Evolutionary conservation across 176 grass and related monocot genomes (phyloP).

Genomic region (Phoenix dactylifera): DNA sequence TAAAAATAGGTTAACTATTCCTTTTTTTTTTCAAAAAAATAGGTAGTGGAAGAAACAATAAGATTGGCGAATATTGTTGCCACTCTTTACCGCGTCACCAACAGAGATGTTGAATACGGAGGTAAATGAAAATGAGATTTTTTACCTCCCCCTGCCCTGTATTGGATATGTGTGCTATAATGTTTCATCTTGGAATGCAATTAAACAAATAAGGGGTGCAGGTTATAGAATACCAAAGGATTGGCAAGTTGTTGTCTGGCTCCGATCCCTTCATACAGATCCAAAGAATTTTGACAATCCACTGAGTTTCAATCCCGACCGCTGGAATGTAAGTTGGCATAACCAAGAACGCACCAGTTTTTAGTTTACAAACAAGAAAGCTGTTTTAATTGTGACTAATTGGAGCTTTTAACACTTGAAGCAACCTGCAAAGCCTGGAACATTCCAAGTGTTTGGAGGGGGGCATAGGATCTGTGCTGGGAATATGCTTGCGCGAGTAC

Average conservation of each 20-base stretch:
- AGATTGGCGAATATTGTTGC: slow-evolving; percentile 8
- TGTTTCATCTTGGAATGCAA: too few species aligned
- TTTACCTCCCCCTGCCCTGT: too few species aligned
- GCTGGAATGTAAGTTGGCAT: slow-evolving; percentile 27
- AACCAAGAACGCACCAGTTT: too few species aligned
- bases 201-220: background rate
- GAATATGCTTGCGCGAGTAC: slow-evolving; percentile 21
- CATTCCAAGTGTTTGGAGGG: slow-evolving; percentile 13
- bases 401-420: too few species aligned
- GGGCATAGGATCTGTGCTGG: slow-evolving; percentile 15
- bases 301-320: slow-evolving; percentile 31
- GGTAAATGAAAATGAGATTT: background rate
- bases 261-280: slow-evolving; percentile 27
- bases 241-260: slow-evolving; percentile 34
- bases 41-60: slow-evolving; percentile 26
- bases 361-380: too few species aligned
- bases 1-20: too few species aligned
- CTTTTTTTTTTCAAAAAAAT: too few species aligned
- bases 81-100: background rate
- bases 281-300: slow-evolving; percentile 24
- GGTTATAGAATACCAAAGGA: slow-evolving; percentile 33
- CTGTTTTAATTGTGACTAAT: too few species aligned
- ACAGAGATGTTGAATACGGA: slow-evolving; percentile 22
- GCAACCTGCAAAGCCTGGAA: slow-evolving; percentile 14
- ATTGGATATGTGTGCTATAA: too few species aligned